Conservation (phyloP, 768 basidiomycete genomes). For the Leccinum broughii region DNA sequence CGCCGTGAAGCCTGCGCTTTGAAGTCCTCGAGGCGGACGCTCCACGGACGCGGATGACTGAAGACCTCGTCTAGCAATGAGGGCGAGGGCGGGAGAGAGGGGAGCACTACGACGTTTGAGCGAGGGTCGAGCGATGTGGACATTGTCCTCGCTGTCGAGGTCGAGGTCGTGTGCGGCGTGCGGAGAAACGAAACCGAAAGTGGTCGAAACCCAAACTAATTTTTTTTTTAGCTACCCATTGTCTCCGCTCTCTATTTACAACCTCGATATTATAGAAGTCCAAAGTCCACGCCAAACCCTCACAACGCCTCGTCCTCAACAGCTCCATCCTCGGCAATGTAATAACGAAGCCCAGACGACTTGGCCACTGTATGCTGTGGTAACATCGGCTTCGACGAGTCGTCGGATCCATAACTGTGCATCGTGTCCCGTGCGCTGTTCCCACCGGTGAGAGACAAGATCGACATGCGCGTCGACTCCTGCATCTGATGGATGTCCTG, state of each 20-base stretch:
- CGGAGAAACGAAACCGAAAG: background rate
- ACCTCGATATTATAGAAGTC: too few species aligned
- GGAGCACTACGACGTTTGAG: conserved; percentile 11
- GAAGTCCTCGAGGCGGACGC: conserved; percentile 28
- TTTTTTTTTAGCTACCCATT: too few species aligned
- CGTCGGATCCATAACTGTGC: conserved; percentile 55
- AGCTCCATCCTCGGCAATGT: conserved; percentile 33
- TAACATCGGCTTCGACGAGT: conserved; percentile 54
- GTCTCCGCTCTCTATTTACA: background rate
- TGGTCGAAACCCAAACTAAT: background rate
- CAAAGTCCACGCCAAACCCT: too few species aligned
- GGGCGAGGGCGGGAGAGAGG: conserved; percentile 41
- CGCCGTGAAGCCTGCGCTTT: conserved; percentile 23
- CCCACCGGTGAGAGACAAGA: conserved; percentile 49
- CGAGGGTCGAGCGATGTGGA: conserved; percentile 16
- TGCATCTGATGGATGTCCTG: conserved; percentile 80
- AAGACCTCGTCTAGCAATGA: conserved; percentile 48
- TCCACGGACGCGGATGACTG: conserved; percentile 36
- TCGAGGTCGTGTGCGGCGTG: conserved; percentile 8
- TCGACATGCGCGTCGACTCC: conserved; percentile 67
- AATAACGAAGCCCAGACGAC: conserved; percentile 57
- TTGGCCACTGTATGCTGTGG: conserved; percentile 42
- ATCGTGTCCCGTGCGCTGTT: conserved; percentile 50
- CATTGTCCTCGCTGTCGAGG: conserved; percentile 21
- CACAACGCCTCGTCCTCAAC: background rate